These are phyloP conservation scores for Hanseniaspora occidentalis DNA, from an alignment of 805 yeast species.

Conservation along the genomic window DNA sequence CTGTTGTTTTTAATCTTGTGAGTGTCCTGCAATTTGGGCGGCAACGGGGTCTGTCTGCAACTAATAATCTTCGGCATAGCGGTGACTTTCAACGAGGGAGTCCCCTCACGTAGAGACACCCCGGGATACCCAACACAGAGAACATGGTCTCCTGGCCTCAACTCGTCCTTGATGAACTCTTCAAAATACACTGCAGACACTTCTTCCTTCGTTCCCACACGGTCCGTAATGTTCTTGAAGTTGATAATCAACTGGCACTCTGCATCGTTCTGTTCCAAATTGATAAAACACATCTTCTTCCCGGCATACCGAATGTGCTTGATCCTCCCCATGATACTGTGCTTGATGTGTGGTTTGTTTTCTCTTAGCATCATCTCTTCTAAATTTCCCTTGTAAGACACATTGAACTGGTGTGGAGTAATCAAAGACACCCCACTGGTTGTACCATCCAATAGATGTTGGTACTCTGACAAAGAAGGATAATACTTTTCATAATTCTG, in stretches of 20 bases:
- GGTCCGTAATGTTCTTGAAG: neutral
- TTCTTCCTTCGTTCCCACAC: neutral
- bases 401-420: conserved; percentile 9
- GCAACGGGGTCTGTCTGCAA: conserved; percentile 61
- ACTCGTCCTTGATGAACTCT: conserved; percentile 12
- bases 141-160: conserved; percentile 65
- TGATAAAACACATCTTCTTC: conserved; percentile 23
- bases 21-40: conserved; percentile 45
- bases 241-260: conserved; percentile 6
- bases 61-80: conserved; percentile 41
- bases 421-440: too few relatives aligned
- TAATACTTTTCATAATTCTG: conserved; percentile 11
- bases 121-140: conserved; percentile 61
- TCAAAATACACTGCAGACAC: conserved; percentile 15
- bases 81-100: conserved; percentile 53
- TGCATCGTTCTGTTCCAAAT: conserved; percentile 10
- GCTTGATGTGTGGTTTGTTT: conserved; percentile 1
- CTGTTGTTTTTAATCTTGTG: conserved; percentile 52
- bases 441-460: too few relatives aligned
- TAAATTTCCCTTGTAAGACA: conserved; percentile 4
- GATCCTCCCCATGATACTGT: conserved; percentile 16
- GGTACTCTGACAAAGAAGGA: conserved; percentile 19
- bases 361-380: neutral
- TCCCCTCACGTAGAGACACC: conserved; percentile 55
- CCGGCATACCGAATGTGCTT: conserved; percentile 21